These are phyloP conservation scores for Sugiyamaella xylanicola DNA, from an alignment of 1,139 yeast genomes.

Conservation along the genomic window DNA sequence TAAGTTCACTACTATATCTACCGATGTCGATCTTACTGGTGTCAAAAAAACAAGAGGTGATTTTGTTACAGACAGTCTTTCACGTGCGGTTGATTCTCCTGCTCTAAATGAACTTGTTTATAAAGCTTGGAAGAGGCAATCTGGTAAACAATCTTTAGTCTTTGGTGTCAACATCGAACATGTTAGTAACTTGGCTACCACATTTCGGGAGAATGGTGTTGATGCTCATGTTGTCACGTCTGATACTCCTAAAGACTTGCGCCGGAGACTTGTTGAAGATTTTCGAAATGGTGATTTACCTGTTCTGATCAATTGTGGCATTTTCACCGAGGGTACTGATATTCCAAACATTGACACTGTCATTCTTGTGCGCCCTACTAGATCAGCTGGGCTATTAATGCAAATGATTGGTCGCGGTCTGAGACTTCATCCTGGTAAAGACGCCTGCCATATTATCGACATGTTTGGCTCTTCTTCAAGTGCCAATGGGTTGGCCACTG, in stretches of 20 bases:
- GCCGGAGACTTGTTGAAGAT: conserved; percentile 56
- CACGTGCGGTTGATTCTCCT: conserved; percentile 57
- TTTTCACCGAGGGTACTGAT: conserved; percentile 95
- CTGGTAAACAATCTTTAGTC: conserved; percentile 64
- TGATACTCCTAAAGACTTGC: conserved; percentile 54
- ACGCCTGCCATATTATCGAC: conserved; percentile 73
- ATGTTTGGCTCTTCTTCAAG: conserved; percentile 59
- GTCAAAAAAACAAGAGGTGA: conserved; percentile 51
- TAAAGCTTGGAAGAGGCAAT: conserved; percentile 53
- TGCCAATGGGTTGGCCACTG: conserved; percentile 59
- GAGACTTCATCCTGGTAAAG: conserved; percentile 61
- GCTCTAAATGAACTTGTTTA: conserved; percentile 59
- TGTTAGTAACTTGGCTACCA: conserved; percentile 56
- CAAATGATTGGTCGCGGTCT: conserved; percentile 96
- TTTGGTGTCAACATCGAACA: conserved; percentile 80
- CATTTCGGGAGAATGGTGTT: conserved; percentile 61
- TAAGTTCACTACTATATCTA: conserved; percentile 59
- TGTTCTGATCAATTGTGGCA: conserved; percentile 83
- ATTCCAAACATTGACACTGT: conserved; percentile 87
- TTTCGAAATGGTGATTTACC: conserved; percentile 65
- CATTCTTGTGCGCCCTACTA: conserved; percentile 78
- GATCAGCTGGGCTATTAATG: conserved; percentile 65
- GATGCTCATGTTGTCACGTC: conserved; percentile 78
- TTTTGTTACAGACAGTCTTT: conserved; percentile 55
- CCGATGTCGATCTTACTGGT: conserved; percentile 43